phyloP scores from a whole-genome alignment of 495 filamentous ascomycete genomes.

The Aspergillus indologenus region DNA sequence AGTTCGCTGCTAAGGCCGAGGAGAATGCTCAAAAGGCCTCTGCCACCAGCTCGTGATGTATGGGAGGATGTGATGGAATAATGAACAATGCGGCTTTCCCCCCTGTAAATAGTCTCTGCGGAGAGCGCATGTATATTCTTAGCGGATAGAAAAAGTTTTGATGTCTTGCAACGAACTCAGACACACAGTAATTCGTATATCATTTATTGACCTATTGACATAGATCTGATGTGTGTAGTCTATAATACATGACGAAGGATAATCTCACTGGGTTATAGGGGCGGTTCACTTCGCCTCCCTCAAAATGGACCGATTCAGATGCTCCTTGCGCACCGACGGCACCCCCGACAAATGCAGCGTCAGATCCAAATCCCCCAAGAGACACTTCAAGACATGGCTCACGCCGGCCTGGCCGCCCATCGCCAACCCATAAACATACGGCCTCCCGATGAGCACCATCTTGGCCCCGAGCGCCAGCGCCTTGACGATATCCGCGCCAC shows the following conservation, averaged over 20 bases:
- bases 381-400: slow-evolving; percentile 32
- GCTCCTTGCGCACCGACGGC: background rate
- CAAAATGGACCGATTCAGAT: background rate
- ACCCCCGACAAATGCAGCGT: slow-evolving; percentile 8
- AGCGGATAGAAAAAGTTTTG: background rate
- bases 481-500: slow-evolving; percentile 91
- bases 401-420: slow-evolving; percentile 40
- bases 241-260: too few species aligned
- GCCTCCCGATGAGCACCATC: slow-evolving; percentile 74
- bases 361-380: slow-evolving; percentile 31
- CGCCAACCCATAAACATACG: slow-evolving; percentile 71
- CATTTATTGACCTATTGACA: too few species aligned
- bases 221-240: too few species aligned
- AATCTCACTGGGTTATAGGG: too few species aligned
- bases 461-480: slow-evolving; percentile 85
- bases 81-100: background rate
- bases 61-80: background rate
- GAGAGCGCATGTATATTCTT: background rate
- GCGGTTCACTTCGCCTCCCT: background rate
- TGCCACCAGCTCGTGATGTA: background rate
- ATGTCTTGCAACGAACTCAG: too few species aligned
- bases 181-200: too few species aligned
- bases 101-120: background rate
- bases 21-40: slow-evolving; percentile 12
- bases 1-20: slow-evolving; percentile 36